Base-by-base conservation (phyloP, 2,329 filamentous ascomycete species). In the Aureobasidium leucospermi region DNA sequence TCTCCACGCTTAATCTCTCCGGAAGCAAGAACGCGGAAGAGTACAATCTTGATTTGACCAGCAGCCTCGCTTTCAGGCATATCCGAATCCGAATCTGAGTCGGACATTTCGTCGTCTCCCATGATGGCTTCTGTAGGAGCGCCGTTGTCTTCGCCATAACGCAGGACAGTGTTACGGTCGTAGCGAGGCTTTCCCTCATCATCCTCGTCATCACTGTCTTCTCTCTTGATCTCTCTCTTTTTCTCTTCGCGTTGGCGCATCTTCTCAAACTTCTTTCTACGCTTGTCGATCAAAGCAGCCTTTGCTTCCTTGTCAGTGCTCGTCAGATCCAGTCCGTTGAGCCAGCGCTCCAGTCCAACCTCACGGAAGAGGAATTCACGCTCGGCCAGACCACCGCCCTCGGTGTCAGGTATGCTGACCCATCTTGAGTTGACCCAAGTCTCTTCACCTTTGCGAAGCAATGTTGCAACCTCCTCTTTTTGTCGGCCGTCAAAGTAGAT, bases 351-450 rank as follows among this genome's bases (percentile, higher is more conserved):
- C 57, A 99, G 78, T 2, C 94, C 94, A 49, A 99, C 94, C 73
- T 99, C 94, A 60, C 93, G 89, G 76, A 99, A 99, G 64, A 99
- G 78, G 67, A 99, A 99, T 71, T 99, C 94, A 64, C 94, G 85
- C 78, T 99, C 94, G 32, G 94, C 94, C 47, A 99, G 83, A 43
- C 94, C 94, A 52, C 94, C 94, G 34, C 93, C 93, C 74, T 97
- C 93, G 28, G 87, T 85, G 31, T 92, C 87, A 2, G 93, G 90
- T 6, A 99, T 85, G 70, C 95, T 93, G 52, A 99, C 94, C 94
- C 94, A 99, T 67, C 94, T 83, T 59, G 91, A 96, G 70, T 97
- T 99, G 28, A 99, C 95, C 94, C 94, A 99, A 1, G 94, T 99
- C 76, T 99, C 94, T 71, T 97, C 94, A 28, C 94, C 93, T 11